phyloP scores from a whole-genome alignment of 768 basidiomycete species.

The Boletus rubropictus region DNA sequence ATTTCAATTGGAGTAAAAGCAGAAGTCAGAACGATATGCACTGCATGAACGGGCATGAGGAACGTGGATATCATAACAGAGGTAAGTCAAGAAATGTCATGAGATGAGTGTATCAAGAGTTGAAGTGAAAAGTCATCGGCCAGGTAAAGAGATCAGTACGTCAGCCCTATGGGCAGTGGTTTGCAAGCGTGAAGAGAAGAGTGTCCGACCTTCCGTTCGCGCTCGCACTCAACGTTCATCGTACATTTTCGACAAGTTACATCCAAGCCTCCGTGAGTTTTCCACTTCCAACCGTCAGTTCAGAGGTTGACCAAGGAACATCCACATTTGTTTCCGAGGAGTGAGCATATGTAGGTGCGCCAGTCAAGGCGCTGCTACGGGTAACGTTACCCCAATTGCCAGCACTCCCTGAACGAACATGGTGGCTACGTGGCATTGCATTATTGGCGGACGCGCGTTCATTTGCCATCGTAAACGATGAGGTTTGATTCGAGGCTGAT shows the following conservation, averaged over 20 bases:
- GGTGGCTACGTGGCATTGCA: constrained; percentile 52
- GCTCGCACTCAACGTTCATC: constrained; percentile 1
- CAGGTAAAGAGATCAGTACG: constrained; percentile 6
- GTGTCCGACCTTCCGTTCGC: constrained; percentile 39
- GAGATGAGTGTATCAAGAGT: constrained; percentile 24
- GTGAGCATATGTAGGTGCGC: constrained; percentile 48
- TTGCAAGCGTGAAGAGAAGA: constrained; percentile 8
- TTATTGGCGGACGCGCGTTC: constrained; percentile 35
- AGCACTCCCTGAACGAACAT: constrained; percentile 73
- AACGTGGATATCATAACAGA: constrained; percentile 36
- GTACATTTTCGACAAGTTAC: constrained; percentile 13
- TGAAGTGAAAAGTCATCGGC: constrained; percentile 17
- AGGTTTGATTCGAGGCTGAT: constrained; percentile 39
- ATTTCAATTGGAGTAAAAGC: constrained; percentile 44
- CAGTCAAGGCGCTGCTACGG: constrained; percentile 47
- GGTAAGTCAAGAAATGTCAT: constrained; percentile 33
- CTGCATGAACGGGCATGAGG: constrained; percentile 34
- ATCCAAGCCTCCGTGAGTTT: constrained; percentile 52
- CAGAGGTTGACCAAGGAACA: constrained; percentile 55
- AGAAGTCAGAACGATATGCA: constrained; percentile 25
- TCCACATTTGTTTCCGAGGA: constrained; percentile 48
- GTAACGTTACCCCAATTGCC: constrained; percentile 71
- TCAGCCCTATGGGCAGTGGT: constrained; percentile 6
- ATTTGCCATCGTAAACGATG: constrained; percentile 36
- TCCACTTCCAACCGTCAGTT: constrained; percentile 44